phyloP scores from a whole-genome alignment of 176 grass and related monocot genomes.

The Chrysopogon serrulatus region DNA sequence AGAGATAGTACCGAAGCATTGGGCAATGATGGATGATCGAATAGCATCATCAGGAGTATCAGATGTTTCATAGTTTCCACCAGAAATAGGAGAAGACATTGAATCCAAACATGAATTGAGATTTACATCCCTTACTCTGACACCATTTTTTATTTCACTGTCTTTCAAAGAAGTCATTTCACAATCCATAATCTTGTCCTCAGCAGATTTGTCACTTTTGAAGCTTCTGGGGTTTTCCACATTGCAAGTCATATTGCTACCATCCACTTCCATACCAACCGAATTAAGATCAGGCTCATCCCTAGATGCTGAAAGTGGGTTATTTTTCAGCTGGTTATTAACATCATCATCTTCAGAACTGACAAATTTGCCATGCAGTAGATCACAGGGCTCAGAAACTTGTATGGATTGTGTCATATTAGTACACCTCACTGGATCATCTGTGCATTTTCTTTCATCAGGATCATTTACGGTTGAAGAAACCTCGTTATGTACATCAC shows the following conservation, averaged over 20 bases:
- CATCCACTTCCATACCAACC: conserved; percentile 36
- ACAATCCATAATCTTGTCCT: conserved; percentile 29
- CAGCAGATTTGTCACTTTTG: conserved; percentile 30
- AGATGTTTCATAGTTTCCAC: conserved; percentile 46
- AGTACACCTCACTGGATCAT: conserved; percentile 1
- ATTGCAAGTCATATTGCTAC: conserved; percentile 13
- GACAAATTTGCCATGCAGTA: conserved; percentile 30
- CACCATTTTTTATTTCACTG: conserved; percentile 22
- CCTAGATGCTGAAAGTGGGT: conserved; percentile 3
- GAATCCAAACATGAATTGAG: conserved; percentile 53
- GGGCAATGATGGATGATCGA: conserved; percentile 33
- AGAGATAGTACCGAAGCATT: conserved; percentile 45
- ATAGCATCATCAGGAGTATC: conserved; percentile 30
- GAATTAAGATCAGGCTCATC: conserved; percentile 37
- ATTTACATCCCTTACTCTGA: conserved; percentile 44
- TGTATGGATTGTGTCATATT: conserved; percentile 20
- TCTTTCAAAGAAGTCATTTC: conserved; percentile 33
- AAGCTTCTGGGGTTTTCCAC: conserved; percentile 11
- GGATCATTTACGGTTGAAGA: not conserved
- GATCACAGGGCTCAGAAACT: conserved; percentile 27
- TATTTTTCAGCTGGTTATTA: conserved; percentile 20
- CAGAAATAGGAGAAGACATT: conserved; percentile 44
- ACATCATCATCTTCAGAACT: conserved; percentile 19
- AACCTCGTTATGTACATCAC: conserved; percentile 6
- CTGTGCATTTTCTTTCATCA: conserved; percentile 11